Evolutionary conservation across 208 protist genomes (phyloP).

Genomic region (Wallacemonas collosoma): DNA sequence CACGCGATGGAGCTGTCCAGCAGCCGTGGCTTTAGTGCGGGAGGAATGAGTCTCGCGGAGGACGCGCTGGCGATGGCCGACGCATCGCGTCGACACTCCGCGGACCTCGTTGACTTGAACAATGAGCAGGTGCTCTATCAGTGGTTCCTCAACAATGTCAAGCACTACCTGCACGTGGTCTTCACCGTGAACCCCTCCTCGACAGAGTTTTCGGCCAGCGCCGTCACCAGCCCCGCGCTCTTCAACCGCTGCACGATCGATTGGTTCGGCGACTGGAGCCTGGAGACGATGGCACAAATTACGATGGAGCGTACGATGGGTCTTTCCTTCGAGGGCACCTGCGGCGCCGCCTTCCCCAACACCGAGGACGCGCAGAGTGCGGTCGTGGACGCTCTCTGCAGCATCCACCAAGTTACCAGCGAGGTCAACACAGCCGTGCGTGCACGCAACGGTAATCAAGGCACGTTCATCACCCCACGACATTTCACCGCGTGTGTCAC

Average conservation of each 20-base stretch:
- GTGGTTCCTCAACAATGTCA: constrained; percentile 97
- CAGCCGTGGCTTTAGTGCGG: background rate
- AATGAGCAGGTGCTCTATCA: constrained; percentile 95
- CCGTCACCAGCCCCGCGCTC: constrained; percentile 97
- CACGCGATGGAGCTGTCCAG: background rate
- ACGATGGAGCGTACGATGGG: constrained; percentile 85
- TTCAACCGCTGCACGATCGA: constrained; percentile 99
- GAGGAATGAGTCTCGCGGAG: background rate
- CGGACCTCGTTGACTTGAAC: constrained; percentile 71
- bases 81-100: constrained; percentile 9
- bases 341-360: constrained; percentile 35
- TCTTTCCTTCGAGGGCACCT: constrained; percentile 87
- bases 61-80: constrained; percentile 9
- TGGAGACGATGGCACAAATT: constrained; percentile 94
- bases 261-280: constrained; percentile 99
- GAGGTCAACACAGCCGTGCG: constrained; percentile 82
- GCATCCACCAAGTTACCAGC: constrained; percentile 92
- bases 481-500: constrained; percentile 98
- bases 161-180: constrained; percentile 98
- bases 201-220: constrained; percentile 94
- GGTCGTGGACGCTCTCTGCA: constrained; percentile 89
- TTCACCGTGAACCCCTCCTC: constrained; percentile 99
- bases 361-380: constrained; percentile 65
- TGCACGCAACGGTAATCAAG: constrained; percentile 76
- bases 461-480: constrained; percentile 96